Percentiles rank a stretch among this genome's conserved stretches.
phyloP scores from a whole-genome alignment of 2,329 filamentous ascomycete genomes.

The Paecilomyces sp. region DNA sequence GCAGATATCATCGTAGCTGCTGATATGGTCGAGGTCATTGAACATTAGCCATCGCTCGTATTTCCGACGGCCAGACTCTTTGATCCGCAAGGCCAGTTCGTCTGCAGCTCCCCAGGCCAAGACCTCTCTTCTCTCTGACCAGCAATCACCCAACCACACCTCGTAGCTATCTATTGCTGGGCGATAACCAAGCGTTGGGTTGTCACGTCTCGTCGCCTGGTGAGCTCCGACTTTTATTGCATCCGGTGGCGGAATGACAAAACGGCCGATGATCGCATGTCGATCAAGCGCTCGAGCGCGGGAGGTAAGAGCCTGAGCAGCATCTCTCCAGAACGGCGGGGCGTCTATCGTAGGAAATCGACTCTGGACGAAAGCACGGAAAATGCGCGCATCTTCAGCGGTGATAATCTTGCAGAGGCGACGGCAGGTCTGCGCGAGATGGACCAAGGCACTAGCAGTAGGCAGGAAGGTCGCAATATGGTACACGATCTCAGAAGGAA shows the following conservation, averaged over 20 bases:
- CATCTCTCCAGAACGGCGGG: constrained; percentile 41
- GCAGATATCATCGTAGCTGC: constrained; percentile 54
- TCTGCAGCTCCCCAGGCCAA: constrained; percentile 56
- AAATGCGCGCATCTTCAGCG: constrained; percentile 42
- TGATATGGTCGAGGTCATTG: constrained; percentile 42
- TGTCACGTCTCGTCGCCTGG: constrained; percentile 37
- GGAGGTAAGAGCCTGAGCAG: constrained; percentile 49
- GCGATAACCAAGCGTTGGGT: constrained; percentile 49
- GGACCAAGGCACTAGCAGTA: constrained; percentile 36
- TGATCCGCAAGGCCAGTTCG: constrained; percentile 46
- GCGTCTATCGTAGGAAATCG: constrained; percentile 41
- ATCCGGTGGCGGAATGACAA: constrained; percentile 40
- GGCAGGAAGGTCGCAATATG: constrained; percentile 37
- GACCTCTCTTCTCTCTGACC: constrained; percentile 47
- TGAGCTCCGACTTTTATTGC: constrained; percentile 31
- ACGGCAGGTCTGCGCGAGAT: constrained; percentile 40
- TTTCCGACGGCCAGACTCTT: constrained; percentile 30
- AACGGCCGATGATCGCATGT: constrained; percentile 49
- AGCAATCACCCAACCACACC: constrained; percentile 38
- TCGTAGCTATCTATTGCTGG: constrained; percentile 55
- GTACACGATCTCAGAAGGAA: constrained; percentile 39
- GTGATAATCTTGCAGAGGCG: constrained; percentile 39
- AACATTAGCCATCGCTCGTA: constrained; percentile 45
- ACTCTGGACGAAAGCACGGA: constrained; percentile 39
- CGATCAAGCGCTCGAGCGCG: constrained; percentile 52